Conservation (phyloP, 169 alveolate species). For the Plasmodium chabaudi region DNA sequence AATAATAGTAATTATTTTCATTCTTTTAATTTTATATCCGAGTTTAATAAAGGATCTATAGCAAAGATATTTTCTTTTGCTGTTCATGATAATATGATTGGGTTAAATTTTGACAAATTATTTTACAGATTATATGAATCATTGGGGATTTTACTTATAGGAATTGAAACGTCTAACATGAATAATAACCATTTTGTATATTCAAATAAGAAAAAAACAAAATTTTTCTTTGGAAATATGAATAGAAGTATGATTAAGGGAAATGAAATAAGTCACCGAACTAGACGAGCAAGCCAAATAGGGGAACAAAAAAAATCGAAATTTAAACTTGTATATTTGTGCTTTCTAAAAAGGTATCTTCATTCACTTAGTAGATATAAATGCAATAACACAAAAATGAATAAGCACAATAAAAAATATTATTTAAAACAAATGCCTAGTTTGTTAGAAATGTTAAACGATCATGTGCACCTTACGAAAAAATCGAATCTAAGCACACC, state of each 20-base stretch:
- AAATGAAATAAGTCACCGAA: too few relatives aligned
- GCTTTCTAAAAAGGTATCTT: constrained; percentile 34
- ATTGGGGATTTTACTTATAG: constrained; percentile 66
- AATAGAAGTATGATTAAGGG: too few relatives aligned
- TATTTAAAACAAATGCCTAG: background rate
- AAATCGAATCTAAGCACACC: background rate
- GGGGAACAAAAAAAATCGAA: background rate
- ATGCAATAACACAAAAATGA: background rate
- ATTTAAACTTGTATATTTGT: constrained; percentile 39
- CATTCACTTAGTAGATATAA: constrained; percentile 2
- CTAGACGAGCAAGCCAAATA: too few relatives aligned
- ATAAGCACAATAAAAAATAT: background rate
- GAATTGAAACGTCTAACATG: constrained; percentile 44
- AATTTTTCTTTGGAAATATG: too few relatives aligned
- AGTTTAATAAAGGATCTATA: constrained; percentile 60
- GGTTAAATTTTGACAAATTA: constrained; percentile 66
- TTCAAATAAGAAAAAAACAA: background rate
- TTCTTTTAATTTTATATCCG: constrained; percentile 20
- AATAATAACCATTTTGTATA: background rate
- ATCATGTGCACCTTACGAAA: background rate
- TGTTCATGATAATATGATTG: constrained; percentile 68
- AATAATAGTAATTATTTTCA: constrained; percentile 14
- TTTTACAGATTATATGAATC: constrained; percentile 54
- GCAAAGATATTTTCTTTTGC: constrained; percentile 60
- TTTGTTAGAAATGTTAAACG: constrained; percentile 7